Percentiles rank a stretch among this genome's conserved stretches.
Evolutionary conservation across 805 yeast species (phyloP).

Genomic region (Ogataea trehaloabstinens): DNA sequence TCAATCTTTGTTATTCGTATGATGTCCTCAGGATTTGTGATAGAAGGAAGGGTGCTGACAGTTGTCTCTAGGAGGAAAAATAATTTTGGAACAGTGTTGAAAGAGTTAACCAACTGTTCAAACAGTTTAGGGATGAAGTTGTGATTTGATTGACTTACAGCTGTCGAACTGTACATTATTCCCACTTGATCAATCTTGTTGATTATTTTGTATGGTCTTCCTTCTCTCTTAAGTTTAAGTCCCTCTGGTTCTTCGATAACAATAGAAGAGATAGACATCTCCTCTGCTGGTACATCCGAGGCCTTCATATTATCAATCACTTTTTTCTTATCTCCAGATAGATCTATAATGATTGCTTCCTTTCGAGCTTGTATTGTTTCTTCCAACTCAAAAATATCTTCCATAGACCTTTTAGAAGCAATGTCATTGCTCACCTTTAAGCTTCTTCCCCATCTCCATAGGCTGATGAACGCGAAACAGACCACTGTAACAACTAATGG

Average conservation of each 20-base stretch:
- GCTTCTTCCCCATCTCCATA: constrained; percentile 50
- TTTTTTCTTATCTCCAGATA: constrained; percentile 3
- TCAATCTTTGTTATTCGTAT: constrained; percentile 39
- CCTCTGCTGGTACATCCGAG: constrained; percentile 1
- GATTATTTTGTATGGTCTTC: constrained; percentile 10
- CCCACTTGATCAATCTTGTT: constrained; percentile 37
- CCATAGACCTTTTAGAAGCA: constrained; percentile 14
- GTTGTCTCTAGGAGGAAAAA: constrained; percentile 44
- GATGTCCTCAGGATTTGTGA: constrained; percentile 37
- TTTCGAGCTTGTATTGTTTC: constrained; percentile 17
- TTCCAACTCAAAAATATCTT: constrained; percentile 33
- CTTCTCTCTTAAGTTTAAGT: constrained; percentile 1
- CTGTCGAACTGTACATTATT: constrained; percentile 39
- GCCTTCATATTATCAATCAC: not conserved
- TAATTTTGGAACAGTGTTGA: constrained; percentile 42
- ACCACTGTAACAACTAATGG: constrained; percentile 47
- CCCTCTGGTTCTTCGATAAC: constrained; percentile 6
- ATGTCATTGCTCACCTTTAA: constrained; percentile 40
- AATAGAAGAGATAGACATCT: constrained; percentile 1
- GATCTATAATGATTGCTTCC: constrained; percentile 19
- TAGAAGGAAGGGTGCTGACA: constrained; percentile 42
- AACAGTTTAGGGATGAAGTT: constrained; percentile 46
- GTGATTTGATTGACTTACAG: constrained; percentile 38
- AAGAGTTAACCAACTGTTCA: constrained; percentile 36
- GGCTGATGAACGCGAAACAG: constrained; percentile 35